These are phyloP conservation scores for Mycena citricolor DNA, from an alignment of 1,284 basidiomycete genomes.

Conservation along the genomic window DNA sequence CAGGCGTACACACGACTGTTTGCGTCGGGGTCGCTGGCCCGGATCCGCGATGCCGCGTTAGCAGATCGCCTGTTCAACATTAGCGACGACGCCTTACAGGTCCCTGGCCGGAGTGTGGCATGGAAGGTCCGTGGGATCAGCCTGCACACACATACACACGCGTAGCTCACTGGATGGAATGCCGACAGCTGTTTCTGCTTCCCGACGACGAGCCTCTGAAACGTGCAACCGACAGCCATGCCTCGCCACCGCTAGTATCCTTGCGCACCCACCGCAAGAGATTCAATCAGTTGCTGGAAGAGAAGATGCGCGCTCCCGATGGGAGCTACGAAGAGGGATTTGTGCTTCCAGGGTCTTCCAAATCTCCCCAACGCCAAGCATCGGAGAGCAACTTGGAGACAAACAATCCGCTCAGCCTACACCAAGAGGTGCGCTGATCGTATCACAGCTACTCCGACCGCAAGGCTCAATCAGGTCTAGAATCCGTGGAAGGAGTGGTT, in stretches of 20 bases:
- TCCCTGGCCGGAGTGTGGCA: conserved; percentile 68
- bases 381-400: conserved; percentile 47
- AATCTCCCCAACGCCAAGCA: conserved; percentile 37
- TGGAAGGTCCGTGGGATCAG: conserved; percentile 64
- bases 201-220: conserved; percentile 57
- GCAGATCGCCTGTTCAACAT: conserved; percentile 58
- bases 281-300: conserved; percentile 52
- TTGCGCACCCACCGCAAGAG: conserved; percentile 49
- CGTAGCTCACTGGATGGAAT: conserved; percentile 2
- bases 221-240: conserved; percentile 37
- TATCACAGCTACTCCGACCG: neutral
- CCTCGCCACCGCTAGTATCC: conserved; percentile 44
- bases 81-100: conserved; percentile 41
- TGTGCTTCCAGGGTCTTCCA: conserved; percentile 48
- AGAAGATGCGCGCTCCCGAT: conserved; percentile 76
- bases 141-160: no score
- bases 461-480: conserved; percentile 35
- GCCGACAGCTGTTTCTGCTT: conserved; percentile 58
- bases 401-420: conserved; percentile 86
- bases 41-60: conserved; percentile 63
- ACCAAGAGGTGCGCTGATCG: conserved; percentile 58
- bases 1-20: conserved; percentile 63
- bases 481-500: conserved; percentile 96
- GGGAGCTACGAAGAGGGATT: conserved; percentile 73
- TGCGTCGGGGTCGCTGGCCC: conserved; percentile 52